A percentile compares a stretch with the other conserved stretches of the same genome.
Evolutionary conservation across 768 basidiomycete species (phyloP).

Genomic region (Pleurotus tuoliensis): DNA sequence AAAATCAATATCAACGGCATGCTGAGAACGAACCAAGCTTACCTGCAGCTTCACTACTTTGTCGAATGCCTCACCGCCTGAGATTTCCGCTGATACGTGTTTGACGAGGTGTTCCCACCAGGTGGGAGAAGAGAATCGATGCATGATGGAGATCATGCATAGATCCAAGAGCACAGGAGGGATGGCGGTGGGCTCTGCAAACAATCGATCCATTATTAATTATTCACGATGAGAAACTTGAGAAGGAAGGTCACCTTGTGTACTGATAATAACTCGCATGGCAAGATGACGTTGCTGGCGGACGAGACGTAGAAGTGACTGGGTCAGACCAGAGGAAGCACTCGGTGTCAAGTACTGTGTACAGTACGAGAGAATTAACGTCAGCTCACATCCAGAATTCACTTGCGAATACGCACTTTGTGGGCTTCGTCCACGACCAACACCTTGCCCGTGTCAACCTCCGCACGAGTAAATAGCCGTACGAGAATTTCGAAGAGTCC

Average conservation of each 20-base stretch:
- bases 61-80: conserved; percentile 57
- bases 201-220: conserved; percentile 1
- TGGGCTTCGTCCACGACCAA: conserved; percentile 75
- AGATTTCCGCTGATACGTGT: conserved; percentile 64
- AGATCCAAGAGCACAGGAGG: conserved; percentile 65
- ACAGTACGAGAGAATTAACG: not conserved
- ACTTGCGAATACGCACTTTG: conserved; percentile 38
- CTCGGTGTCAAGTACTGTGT: conserved; percentile 55
- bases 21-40: conserved; percentile 3
- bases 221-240: not conserved
- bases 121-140: conserved; percentile 70
- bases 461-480: conserved; percentile 58
- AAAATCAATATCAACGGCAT: not conserved
- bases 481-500: conserved; percentile 67
- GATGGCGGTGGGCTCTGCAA: conserved; percentile 66
- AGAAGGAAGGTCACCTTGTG: conserved; percentile 46
- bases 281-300: conserved; percentile 70
- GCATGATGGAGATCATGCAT: conserved; percentile 61
- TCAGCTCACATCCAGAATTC: not conserved
- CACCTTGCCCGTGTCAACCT: conserved; percentile 61
- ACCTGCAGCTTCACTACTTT: conserved; percentile 65
- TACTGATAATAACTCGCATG: conserved; percentile 71
- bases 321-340: conserved; percentile 49
- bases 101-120: conserved; percentile 72
- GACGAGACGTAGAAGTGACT: conserved; percentile 52